Conservation (phyloP, 352 stramenopile genomes). For the Globisporangium takayamanum region DNA sequence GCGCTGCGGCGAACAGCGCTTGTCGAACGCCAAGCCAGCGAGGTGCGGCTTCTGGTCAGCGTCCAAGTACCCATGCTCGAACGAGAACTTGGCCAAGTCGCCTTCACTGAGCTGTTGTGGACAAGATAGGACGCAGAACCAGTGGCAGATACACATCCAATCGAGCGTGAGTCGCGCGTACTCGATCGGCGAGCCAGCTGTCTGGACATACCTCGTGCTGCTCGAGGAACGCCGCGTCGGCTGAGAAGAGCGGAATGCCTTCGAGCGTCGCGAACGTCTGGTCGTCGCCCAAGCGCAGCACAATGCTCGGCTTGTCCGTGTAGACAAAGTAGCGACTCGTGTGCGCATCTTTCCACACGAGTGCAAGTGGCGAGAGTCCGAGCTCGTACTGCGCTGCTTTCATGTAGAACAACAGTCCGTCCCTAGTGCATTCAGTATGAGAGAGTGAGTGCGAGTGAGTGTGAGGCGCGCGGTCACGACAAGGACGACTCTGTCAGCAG, state of each 20-base stretch:
- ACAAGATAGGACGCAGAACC: background rate
- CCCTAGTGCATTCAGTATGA: slow-evolving; percentile 29
- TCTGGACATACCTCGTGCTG: slow-evolving; percentile 49
- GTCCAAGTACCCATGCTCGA: slow-evolving; percentile 54
- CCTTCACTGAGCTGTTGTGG: slow-evolving; percentile 48
- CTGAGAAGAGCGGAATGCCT: slow-evolving; percentile 48
- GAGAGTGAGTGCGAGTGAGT: slow-evolving; percentile 2
- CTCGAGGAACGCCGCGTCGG: slow-evolving; percentile 39
- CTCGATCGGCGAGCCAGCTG: background rate
- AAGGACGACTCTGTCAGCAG: background rate
- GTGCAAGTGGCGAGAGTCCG: slow-evolving; percentile 73
- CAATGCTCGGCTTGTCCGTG: slow-evolving; percentile 64
- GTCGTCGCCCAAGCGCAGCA: slow-evolving; percentile 48
- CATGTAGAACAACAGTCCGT: slow-evolving; percentile 88
- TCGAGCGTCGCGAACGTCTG: slow-evolving; percentile 65
- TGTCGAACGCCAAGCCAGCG: slow-evolving; percentile 52
- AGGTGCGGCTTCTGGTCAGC: slow-evolving; percentile 40
- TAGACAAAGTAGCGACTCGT: slow-evolving; percentile 82
- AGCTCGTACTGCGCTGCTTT: slow-evolving; percentile 88
- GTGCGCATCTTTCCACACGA: slow-evolving; percentile 87
- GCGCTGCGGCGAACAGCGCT: slow-evolving; percentile 74
- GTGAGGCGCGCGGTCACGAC: background rate
- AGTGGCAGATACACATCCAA: background rate
- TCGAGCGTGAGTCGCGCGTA: background rate
- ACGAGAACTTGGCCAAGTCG: slow-evolving; percentile 75